Base-by-base conservation (phyloP, 257 asterid genomes). In the Penstemon davidsonii region DNA sequence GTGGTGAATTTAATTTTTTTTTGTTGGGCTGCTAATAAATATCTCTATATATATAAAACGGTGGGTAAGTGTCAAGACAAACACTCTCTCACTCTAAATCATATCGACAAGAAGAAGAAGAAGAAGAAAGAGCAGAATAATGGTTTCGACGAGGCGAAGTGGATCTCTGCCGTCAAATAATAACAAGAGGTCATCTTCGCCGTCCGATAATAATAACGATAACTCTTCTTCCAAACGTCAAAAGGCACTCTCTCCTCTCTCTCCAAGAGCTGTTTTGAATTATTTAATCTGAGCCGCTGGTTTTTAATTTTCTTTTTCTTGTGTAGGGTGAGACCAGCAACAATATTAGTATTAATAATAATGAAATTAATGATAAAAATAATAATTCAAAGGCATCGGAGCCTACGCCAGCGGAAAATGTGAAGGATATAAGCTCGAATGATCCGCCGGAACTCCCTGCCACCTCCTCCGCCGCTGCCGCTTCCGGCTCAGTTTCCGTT, bases 61-160 rank as follows among this genome's bases (percentile, higher is more conserved):
- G 33, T 25, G 33, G 33, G 33, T 25, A 25, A 1, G 2, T 25
- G 33, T 25, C 2, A 25, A 25, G 33, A 25, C 33, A 25, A 25
- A 25, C 33, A 25, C 33, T 1, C 33, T 25, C 33, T 25, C 33
- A 25, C 33, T 25, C 33, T 25, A 25, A 25, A 25, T 25, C 33
- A 25, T 25, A 25, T 25, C 33, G 33, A 25, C 2, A 25, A 25
- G 33, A 2, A 25, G 33, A 2, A 25, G 33, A 25, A 25, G 33
- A 25, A 25, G 33, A 25, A 25, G 33, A 25, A 25, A 25, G 33
- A 25, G 33, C 33, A 55, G 1, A 66, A 80, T 79, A 75, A 90
- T 90, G 97, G 97, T 90, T 79, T 82, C 96, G 74, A 90, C 95
- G 62, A 88, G 97, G 84, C 84, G 96, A 81, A 90, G 92, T 81